Evolutionary conservation across 2,329 filamentous ascomycete species (phyloP), one percentile per base, ranked within the genome.

Genomic region (Metarhizium anisopliae): DNA sequence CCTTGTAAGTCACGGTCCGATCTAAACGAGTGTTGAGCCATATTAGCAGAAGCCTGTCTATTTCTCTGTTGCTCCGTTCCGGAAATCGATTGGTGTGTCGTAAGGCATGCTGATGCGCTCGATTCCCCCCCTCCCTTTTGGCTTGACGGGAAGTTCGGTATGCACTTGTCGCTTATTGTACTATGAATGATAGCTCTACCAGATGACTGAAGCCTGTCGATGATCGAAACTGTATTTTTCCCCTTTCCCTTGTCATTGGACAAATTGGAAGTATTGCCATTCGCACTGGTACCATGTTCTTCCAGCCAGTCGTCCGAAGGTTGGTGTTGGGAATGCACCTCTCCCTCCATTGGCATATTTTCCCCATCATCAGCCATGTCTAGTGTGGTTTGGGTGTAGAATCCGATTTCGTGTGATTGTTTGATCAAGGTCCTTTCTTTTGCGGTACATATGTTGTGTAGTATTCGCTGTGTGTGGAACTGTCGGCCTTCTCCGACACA

Each of bases 61-160:
- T 47, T 10, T n/a, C 13, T 18, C 35, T n/a, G 14, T 38, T 32
- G n/a, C 20, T 49, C 38, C 18, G 38, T 47, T 7, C 20, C 45
- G 16, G 38, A 50, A 8, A 43, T 25, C 13, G 50, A 25, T 47
- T 51, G 53, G 29, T 57, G 56, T 10, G 47, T 32, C 36, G 29
- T 20, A 35, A 20, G 47, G 11, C 50, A 30, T 29, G 53, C 54
- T n/a, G 50, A 50, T 20, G 53, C 32, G n/a, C 57, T 51, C 14
- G 52, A 50, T 8, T 50, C 50, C 10, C 36, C 55, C 10, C 35
- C 20, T 13, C 58, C 59, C 51, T 69, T 68, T 51, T 62, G 29
- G 18, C 13, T 20, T 18, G 30, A 13, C 3, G 35, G 18, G 18
- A 18, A 7, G 11, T 25, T 29, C 2, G 51, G 16, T n/a, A 36